Conservation (phyloP, 768 basidiomycete genomes). For the Leccinum truebloodii region DNA sequence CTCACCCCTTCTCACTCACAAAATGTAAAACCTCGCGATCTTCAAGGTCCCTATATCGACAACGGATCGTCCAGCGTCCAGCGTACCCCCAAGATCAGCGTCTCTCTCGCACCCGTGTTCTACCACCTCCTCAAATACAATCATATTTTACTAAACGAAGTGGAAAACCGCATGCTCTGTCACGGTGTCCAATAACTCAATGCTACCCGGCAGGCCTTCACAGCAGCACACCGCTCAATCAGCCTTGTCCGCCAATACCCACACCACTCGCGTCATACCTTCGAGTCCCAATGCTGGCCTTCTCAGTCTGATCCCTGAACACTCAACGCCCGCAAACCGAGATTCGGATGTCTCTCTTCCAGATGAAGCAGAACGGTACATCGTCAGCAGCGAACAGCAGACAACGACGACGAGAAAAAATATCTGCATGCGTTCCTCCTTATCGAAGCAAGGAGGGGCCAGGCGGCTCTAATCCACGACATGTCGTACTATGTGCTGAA, state of each 20-base stretch:
- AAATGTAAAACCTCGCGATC: constrained; percentile 11
- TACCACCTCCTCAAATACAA: constrained; percentile 10
- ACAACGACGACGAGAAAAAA: too few species aligned
- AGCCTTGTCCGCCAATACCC: constrained; percentile 20
- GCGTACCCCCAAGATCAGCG: constrained; percentile 21
- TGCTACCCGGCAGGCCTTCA: constrained; percentile 8
- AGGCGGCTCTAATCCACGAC: too few species aligned
- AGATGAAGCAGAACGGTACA: too few species aligned
- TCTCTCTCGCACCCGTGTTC: constrained; percentile 20
- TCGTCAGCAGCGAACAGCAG: too few species aligned
- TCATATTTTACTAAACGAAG: too few species aligned
- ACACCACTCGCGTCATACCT: constrained; percentile 16
- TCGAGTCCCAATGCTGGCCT: constrained; percentile 18
- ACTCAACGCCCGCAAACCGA: constrained; percentile 37
- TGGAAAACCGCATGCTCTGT: too few species aligned
- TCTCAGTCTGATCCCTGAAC: constrained; percentile 31
- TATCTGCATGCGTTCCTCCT: too few species aligned
- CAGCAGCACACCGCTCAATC: constrained; percentile 9
- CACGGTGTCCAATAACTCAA: neutral
- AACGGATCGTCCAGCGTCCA: neutral
- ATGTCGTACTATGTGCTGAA: too few species aligned
- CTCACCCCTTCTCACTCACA: constrained; percentile 13
- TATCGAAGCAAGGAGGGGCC: too few species aligned
- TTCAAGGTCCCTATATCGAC: constrained; percentile 2
- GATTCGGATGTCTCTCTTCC: too few species aligned